Percentiles rank a stretch among this genome's conserved stretches.
Evolutionary conservation across 2,329 filamentous ascomycete genomes (phyloP).

Genomic region (Exophiala dermatitidis): DNA sequence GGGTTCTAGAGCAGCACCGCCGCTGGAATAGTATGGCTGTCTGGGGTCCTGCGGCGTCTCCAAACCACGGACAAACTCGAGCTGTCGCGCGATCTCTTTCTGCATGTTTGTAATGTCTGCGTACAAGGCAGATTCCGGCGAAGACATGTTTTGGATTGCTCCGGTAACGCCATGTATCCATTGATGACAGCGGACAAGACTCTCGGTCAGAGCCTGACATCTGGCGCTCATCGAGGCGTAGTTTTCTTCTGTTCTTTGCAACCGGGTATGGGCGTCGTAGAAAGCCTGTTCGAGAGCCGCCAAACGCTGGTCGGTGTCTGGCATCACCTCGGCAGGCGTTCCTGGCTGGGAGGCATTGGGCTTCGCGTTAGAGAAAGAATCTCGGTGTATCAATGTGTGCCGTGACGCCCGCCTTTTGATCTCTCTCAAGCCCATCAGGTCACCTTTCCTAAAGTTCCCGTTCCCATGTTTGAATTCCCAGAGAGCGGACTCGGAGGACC

Average conservation of each 20-base stretch:
- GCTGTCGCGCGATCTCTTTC: conserved; percentile 55
- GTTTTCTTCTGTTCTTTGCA: conserved; percentile 77
- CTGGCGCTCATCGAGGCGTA: conserved; percentile 71
- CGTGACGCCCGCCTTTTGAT: conserved; percentile 92
- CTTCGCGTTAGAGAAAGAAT: conserved; percentile 76
- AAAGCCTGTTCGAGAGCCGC: conserved; percentile 70
- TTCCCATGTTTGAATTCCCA: conserved; percentile 99
- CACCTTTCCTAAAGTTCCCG: conserved; percentile 92
- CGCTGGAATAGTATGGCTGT: conserved; percentile 56
- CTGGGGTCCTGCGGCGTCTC: conserved; percentile 61
- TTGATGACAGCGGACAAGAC: conserved; percentile 64
- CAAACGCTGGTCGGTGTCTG: conserved; percentile 72
- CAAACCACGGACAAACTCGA: conserved; percentile 50
- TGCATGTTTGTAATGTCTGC: conserved; percentile 57
- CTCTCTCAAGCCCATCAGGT: conserved; percentile 81
- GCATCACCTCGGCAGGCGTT: conserved; percentile 74
- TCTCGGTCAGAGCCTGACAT: conserved; percentile 75
- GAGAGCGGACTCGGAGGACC: conserved; percentile 81
- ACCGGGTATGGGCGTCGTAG: conserved; percentile 68
- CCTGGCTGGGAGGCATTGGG: conserved; percentile 68
- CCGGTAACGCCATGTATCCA: conserved; percentile 38
- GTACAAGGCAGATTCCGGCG: conserved; percentile 68
- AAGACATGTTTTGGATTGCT: conserved; percentile 47
- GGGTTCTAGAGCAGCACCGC: conserved; percentile 53
- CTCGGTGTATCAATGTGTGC: conserved; percentile 86